Percentiles rank a stretch among this genome's conserved stretches.
phyloP scores from a whole-genome alignment of 192 early-diverging fungal species.

The Umbelopsis sp. region DNA sequence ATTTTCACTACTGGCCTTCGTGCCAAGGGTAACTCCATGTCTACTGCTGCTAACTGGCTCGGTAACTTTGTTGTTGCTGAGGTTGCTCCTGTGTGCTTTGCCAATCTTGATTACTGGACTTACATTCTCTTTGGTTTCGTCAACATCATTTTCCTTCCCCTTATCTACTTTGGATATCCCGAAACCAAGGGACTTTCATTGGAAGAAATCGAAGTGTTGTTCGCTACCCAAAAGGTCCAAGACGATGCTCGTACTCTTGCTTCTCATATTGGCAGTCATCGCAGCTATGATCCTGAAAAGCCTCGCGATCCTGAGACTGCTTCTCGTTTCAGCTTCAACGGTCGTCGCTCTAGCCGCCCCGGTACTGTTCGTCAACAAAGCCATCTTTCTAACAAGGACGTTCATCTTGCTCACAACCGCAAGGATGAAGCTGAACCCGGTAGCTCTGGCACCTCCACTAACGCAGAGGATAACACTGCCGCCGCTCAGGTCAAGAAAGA shows the following conservation, averaged over 20 bases:
- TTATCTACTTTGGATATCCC: constrained; percentile 71
- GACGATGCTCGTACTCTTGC: constrained; percentile 30
- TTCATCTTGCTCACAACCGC: constrained; percentile 14
- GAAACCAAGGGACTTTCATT: constrained; percentile 82
- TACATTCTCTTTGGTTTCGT: constrained; percentile 64
- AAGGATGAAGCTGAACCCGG: constrained; percentile 27
- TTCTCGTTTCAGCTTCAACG: constrained; percentile 23
- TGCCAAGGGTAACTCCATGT: constrained; percentile 74
- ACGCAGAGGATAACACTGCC: constrained; percentile 25
- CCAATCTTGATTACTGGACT: constrained; percentile 56
- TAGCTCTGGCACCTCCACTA: constrained; percentile 20
- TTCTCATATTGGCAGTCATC: constrained; percentile 33
- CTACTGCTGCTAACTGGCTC: constrained; percentile 82
- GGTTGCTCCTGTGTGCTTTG: constrained; percentile 66
- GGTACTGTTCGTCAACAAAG: constrained; percentile 30
- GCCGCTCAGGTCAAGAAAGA: constrained; percentile 31
- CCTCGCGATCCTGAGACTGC: constrained; percentile 33
- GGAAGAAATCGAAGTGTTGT: constrained; percentile 60
- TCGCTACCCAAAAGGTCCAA: constrained; percentile 33
- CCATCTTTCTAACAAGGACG: constrained; percentile 24
- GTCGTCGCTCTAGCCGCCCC: constrained; percentile 26
- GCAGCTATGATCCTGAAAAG: constrained; percentile 31
- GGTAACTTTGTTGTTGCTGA: constrained; percentile 74
- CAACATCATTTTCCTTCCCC: constrained; percentile 50
- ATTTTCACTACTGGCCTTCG: constrained; percentile 80